Evolutionary conservation across 164 flowering plant species (phyloP).

Genomic region (Litsea cubeba): DNA sequence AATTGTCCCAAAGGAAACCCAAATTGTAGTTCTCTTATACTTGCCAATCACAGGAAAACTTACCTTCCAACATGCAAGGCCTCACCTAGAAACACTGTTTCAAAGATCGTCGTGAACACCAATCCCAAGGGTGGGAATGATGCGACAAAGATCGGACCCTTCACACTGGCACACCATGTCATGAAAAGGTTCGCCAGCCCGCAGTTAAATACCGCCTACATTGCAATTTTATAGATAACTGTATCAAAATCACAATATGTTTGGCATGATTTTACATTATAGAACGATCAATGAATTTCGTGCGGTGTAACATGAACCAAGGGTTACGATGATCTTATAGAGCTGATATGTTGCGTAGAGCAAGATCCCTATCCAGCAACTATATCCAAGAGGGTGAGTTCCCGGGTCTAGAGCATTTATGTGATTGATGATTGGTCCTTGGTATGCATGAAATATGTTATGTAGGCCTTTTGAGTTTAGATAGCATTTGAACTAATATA

Average conservation of each 20-base stretch:
- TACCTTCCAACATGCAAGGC: constrained; percentile 3
- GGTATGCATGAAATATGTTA: background rate
- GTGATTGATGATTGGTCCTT: background rate
- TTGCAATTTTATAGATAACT: too few relatives aligned
- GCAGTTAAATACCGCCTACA: constrained; percentile 11
- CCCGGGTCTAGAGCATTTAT: background rate
- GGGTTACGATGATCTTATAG: background rate
- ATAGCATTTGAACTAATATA: too few relatives aligned
- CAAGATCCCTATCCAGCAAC: background rate
- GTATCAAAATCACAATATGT: background rate
- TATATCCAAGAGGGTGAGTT: background rate
- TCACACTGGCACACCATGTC: constrained; percentile 10
- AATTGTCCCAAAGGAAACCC: too few relatives aligned
- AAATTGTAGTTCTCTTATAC: background rate
- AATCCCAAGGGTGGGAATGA: constrained; percentile 10
- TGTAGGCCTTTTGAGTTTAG: background rate
- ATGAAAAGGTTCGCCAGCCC: constrained; percentile 8
- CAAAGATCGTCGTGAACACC: constrained; percentile 6
- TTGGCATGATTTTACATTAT: background rate
- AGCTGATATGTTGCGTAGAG: background rate
- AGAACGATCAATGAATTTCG: background rate
- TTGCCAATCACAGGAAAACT: background rate
- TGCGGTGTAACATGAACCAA: background rate
- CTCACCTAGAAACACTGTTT: constrained; percentile 8
- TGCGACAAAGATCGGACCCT: constrained; percentile 10